A percentile compares a stretch with the other conserved stretches of the same genome.
Conservation (phyloP, 495 filamentous ascomycete species). For the Hypoxylon perforatum region DNA sequence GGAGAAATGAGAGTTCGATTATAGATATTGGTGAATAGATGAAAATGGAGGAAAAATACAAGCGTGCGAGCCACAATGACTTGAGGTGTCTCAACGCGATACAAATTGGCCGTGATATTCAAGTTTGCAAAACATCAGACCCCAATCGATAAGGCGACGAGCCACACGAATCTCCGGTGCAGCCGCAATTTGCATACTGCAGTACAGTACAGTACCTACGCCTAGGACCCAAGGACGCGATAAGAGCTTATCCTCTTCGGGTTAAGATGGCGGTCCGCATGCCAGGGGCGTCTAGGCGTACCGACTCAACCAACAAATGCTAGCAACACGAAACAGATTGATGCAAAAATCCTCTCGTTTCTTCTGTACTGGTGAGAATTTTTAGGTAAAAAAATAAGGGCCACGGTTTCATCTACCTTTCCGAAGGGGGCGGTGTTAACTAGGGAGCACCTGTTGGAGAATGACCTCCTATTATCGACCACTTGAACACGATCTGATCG, state of each 20-base stretch:
- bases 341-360: constrained; percentile 23
- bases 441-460: too few species aligned
- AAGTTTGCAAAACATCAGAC: not conserved
- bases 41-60: not conserved
- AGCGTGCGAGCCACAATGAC: not conserved
- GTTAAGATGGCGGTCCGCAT: constrained; percentile 25
- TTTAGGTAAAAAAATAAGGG: not conserved
- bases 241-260: constrained; percentile 31
- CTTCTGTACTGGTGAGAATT: constrained; percentile 6
- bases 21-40: not conserved
- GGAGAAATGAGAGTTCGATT: not conserved
- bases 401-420: constrained; percentile 12
- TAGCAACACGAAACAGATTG: constrained; percentile 29
- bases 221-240: constrained; percentile 17
- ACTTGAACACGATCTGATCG: too few species aligned
- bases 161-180: constrained; percentile 33
- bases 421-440: not conserved
- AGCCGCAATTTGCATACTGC: constrained; percentile 42
- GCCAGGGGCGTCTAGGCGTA: constrained; percentile 15
- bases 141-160: constrained; percentile 33
- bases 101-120: not conserved
- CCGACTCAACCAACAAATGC: constrained; percentile 12
- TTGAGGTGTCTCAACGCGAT: not conserved
- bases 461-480: too few species aligned
- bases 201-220: too few species aligned